Evolutionary conservation across 176 grass and related monocot genomes (phyloP), one percentile per base, ranked within the genome.

Genomic region (Microstegium vimineum): DNA sequence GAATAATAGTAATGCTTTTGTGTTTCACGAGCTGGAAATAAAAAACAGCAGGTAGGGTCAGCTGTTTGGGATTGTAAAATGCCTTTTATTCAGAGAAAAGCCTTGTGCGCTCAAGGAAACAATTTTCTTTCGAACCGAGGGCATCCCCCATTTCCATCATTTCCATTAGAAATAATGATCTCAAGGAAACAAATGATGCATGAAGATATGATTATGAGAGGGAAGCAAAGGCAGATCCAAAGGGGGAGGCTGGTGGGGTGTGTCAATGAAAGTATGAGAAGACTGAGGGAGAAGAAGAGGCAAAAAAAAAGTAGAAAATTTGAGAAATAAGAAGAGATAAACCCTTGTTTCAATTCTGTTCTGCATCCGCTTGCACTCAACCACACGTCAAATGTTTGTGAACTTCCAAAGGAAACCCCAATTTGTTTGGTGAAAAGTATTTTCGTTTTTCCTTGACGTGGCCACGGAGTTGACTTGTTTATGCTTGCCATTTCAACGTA

Each of bases 401-500:
- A 62, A 35, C 13, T 70, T 30, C 28, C 37, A 15, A 62, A 46
- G 10, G 49, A 56, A 46, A 34, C 2, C 7, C 6, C 56, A 5
- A 60, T 88, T 84, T 25, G 60, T 60, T n/a, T 3, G 32, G 37
- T 23, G 52, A 42, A n/a, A 13, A 80, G 36, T 20, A 33, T 40
- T 46, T 78, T 33, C 25, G 10, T 15, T 71, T n/a, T 22, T 8
- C 38, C 31, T 52, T 8, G 30, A 79, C 68, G n/a, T 14, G 31
- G 17, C 70, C 46, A 75, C 20, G 27, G 8, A 5, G 35, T 74
- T 80, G 75, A 89, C 70, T 13, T 74, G 28, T 32, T 5, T 2
- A n/a, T n/a, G 30, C 77, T 52, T 85, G 7, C 77, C 65, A 16
- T 57, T 82, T 85, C 87, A 89, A 81, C 34, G 62, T n/a, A n/a